A percentile compares a stretch with the other conserved stretches of the same genome.
Evolutionary conservation across 768 basidiomycete species (phyloP).

Genomic region (Rhizopogon vinicolor): DNA sequence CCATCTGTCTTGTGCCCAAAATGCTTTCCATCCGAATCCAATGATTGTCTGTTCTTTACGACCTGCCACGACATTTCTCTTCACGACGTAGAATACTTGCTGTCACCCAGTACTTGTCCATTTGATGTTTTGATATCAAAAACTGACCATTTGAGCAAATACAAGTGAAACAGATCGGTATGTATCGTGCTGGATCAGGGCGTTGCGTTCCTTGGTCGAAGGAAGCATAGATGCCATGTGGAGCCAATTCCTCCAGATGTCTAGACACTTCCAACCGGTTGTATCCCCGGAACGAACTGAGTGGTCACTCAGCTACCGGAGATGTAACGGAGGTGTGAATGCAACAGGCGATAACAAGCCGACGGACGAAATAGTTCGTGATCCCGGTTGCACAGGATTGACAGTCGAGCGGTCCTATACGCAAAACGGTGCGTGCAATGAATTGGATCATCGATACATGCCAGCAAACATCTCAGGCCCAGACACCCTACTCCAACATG

Average conservation of each 20-base stretch:
- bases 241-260: not conserved
- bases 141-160: not conserved
- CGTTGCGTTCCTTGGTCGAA: not conserved
- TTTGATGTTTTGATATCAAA: slow-evolving; percentile 1
- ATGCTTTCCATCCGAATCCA: slow-evolving; percentile 26
- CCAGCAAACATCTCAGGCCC: slow-evolving; percentile 61
- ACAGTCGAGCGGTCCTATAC: not conserved
- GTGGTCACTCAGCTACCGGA: not conserved
- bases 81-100: slow-evolving; percentile 8
- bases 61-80: slow-evolving; percentile 25
- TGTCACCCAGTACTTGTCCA: slow-evolving; percentile 8
- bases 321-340: not conserved
- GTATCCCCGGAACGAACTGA: not conserved
- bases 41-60: slow-evolving; percentile 17
- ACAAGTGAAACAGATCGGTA: not conserved
- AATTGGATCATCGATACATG: slow-evolving; percentile 52
- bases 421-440: not conserved
- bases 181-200: not conserved
- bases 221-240: not conserved
- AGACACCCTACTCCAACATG: slow-evolving; percentile 70
- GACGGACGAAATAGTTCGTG: not conserved
- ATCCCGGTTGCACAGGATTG: not conserved
- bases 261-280: not conserved
- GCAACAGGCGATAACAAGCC: not conserved
- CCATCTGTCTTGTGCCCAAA: slow-evolving; percentile 28